phyloP scores from a whole-genome alignment of 495 filamentous ascomycete species.

The Staphylotrichum longicolle region DNA sequence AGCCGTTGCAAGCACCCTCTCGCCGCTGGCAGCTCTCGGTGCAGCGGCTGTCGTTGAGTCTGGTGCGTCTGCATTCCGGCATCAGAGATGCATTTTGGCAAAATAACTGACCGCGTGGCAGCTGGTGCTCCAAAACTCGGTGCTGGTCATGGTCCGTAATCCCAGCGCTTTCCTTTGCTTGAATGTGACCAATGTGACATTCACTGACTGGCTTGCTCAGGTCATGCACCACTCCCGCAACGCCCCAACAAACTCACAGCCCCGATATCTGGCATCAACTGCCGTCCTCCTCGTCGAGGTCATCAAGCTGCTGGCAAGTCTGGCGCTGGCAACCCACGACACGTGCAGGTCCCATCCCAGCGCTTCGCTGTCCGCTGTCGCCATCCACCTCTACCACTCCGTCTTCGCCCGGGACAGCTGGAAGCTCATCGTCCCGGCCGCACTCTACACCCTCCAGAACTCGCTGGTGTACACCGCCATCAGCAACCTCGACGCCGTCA shows the following conservation, averaged over 20 bases:
- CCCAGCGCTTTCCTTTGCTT: conserved; percentile 4
- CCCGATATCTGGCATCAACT: conserved; percentile 68
- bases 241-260: conserved; percentile 61
- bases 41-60: conserved; percentile 18
- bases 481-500: conserved; percentile 66
- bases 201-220: conserved; percentile 32
- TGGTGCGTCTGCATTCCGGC: conserved; percentile 11
- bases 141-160: conserved; percentile 49
- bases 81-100: neutral
- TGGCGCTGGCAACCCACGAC: conserved; percentile 47
- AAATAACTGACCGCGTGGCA: conserved; percentile 28
- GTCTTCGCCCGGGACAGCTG: conserved; percentile 70
- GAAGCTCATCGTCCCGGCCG: conserved; percentile 69
- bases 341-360: conserved; percentile 55
- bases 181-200: neutral
- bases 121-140: conserved; percentile 58
- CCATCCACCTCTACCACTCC: conserved; percentile 53
- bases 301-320: conserved; percentile 62
- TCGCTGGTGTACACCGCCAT: conserved; percentile 69
- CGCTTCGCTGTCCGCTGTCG: conserved; percentile 56
- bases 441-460: conserved; percentile 68
- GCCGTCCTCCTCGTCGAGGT: conserved; percentile 74
- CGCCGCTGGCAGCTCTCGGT: conserved; percentile 18
- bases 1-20: neutral
- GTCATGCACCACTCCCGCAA: conserved; percentile 67